Base-by-base conservation (phyloP, 805 yeast genomes). In the Suhomyces kilbournensis region DNA sequence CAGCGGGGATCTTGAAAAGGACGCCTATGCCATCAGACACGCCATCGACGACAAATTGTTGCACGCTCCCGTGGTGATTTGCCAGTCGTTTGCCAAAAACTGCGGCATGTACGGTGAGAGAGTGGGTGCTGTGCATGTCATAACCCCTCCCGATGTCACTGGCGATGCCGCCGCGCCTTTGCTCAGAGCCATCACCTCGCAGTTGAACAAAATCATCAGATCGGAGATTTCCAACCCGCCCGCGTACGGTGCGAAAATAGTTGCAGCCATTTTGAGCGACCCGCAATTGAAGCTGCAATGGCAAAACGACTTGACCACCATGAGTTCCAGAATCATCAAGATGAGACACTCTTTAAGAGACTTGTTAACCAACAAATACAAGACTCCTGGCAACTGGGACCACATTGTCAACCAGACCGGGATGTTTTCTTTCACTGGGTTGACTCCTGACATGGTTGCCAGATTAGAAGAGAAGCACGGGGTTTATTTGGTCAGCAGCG, bases 71-170 rank as follows among this genome's bases (percentile, higher is more conserved):
- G 70, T 88, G 50, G 64, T 90, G 30, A 80, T 93, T 53, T 91
- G 97, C 72, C 99, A 93, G 78, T 91, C 97, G 8, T 93, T 93
- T 71, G 97, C 98, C 52, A 93, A 93, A 72, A 93, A 94, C 74
- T 88, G 88, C 65, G 98, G 98, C 59, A 86, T 93, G 84, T 93
- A 93, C 67, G 98, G 98, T 70, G 98, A 93, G 78, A 87, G 99
- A 77, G 90, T 87, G 32, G 99, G 99, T 56, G 96, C 94, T 23
- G 81, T 93, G 69, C 97, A 92, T 66, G 68, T 92, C 22, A 81
- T 90, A 9, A 67, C 85, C 23, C 80, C 83, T 34, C 70, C 71
- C 42, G 47, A 51, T 12, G 47, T 44, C 42, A 54, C 71, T 53
- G 61, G 70, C 1, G 50, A 56, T 15, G 49, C 45, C 25, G 58